phyloP scores from a whole-genome alignment of 345 rosid genomes.

The Murraya paniculata region DNA sequence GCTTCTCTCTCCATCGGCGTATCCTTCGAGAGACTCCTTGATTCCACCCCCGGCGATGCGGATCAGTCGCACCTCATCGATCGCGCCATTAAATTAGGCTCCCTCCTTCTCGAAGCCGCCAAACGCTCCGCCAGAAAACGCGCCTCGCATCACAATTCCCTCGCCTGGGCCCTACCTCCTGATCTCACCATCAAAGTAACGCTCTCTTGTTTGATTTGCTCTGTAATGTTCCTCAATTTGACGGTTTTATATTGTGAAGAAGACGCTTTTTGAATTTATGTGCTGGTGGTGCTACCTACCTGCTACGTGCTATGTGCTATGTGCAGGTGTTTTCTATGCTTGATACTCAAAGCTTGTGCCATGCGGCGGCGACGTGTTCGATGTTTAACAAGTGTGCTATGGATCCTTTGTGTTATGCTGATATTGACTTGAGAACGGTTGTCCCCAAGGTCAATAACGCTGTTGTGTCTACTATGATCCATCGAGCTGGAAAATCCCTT shows the following conservation, averaged over 20 bases:
- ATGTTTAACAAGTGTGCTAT: slow-evolving; percentile 78
- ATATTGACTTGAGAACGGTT: slow-evolving; percentile 70
- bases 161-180: slow-evolving; percentile 68
- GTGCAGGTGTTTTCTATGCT: slow-evolving; percentile 80
- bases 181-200: slow-evolving; percentile 77
- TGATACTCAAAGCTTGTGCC: slow-evolving; percentile 76
- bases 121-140: slow-evolving; percentile 65
- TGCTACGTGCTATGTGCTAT: not conserved
- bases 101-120: slow-evolving; percentile 58
- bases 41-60: slow-evolving; percentile 43
- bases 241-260: not conserved
- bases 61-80: slow-evolving; percentile 59
- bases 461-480: slow-evolving; percentile 77
- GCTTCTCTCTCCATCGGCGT: slow-evolving; percentile 42
- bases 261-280: not conserved
- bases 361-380: slow-evolving; percentile 72
- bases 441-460: slow-evolving; percentile 64
- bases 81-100: slow-evolving; percentile 58
- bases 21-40: slow-evolving; percentile 67
- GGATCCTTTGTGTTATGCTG: slow-evolving; percentile 75
- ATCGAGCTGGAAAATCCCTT: slow-evolving; percentile 78
- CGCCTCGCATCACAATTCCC: slow-evolving; percentile 61
- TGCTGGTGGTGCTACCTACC: not conserved
- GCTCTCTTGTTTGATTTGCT: not conserved
- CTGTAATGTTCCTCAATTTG: not conserved